Percentiles rank a stretch among this genome's conserved stretches.
phyloP scores from a whole-genome alignment of 2,329 filamentous ascomycete species.

The Macroventuria anomochaeta region DNA sequence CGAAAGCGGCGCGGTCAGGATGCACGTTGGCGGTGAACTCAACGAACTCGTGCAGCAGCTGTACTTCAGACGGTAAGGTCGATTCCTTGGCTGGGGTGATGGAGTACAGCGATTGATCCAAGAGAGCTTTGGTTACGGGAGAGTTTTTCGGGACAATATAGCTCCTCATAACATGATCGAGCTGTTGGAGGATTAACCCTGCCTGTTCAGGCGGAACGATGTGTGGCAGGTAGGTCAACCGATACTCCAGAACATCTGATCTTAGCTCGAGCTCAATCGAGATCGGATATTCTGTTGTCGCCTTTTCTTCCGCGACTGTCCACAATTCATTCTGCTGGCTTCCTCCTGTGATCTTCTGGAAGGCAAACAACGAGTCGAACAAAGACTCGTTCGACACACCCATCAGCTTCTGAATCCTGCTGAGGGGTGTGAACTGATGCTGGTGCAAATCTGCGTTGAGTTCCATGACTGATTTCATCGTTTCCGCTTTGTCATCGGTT shows the following conservation, averaged over 20 bases:
- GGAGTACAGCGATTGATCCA: constrained; percentile 62
- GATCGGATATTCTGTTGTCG: constrained; percentile 76
- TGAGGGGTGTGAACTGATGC: constrained; percentile 74
- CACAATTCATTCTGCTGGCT: constrained; percentile 55
- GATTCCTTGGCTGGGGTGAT: constrained; percentile 67
- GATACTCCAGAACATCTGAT: constrained; percentile 61
- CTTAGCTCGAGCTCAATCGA: constrained; percentile 78
- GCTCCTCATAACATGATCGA: constrained; percentile 70
- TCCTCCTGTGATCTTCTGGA: constrained; percentile 66
- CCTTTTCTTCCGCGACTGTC: constrained; percentile 68
- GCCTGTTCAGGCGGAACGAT: constrained; percentile 74
- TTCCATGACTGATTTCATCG: constrained; percentile 69
- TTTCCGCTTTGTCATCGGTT: constrained; percentile 58
- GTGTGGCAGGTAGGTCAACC: constrained; percentile 69
- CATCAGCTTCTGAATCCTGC: constrained; percentile 74
- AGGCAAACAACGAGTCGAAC: constrained; percentile 86
- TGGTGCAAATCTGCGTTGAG: constrained; percentile 70
- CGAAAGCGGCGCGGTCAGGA: constrained; percentile 71
- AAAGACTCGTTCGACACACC: constrained; percentile 68
- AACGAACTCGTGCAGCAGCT: constrained; percentile 78
- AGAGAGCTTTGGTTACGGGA: constrained; percentile 50
- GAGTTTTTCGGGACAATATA: constrained; percentile 59
- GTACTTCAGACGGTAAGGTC: constrained; percentile 63
- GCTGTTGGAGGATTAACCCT: constrained; percentile 69
- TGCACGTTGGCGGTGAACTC: constrained; percentile 64